These are phyloP conservation scores for Euphorbia tirucalli DNA, from an alignment of 345 rosid genomes.

Conservation along the genomic window DNA sequence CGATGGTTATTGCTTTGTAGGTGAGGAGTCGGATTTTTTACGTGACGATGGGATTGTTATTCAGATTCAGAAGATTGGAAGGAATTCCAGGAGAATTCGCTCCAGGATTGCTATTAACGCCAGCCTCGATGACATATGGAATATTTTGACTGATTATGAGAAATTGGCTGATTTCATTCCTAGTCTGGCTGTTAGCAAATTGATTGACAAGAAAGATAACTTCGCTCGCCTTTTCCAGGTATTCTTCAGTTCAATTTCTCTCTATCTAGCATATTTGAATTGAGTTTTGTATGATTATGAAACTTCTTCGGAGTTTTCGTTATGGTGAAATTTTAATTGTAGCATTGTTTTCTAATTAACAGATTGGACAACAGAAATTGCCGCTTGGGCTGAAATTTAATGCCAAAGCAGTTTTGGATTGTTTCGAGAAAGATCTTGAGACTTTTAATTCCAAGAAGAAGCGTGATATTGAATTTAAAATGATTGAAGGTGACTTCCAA, in stretches of 20 bases:
- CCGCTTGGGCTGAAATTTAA: constrained; percentile 74
- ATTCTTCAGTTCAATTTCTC: not conserved
- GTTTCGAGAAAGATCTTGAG: constrained; percentile 81
- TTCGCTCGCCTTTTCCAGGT: constrained; percentile 83
- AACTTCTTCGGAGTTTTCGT: not conserved
- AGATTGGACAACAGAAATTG: constrained; percentile 86
- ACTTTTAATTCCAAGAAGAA: constrained; percentile 44
- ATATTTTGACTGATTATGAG: constrained; percentile 75
- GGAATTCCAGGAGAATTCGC: constrained; percentile 63
- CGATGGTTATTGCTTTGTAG: constrained; percentile 21
- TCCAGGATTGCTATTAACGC: constrained; percentile 69
- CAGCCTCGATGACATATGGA: constrained; percentile 71
- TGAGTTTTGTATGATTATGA: not conserved
- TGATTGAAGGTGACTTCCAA: constrained; percentile 92
- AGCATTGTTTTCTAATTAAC: constrained; percentile 20
- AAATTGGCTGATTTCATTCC: constrained; percentile 74
- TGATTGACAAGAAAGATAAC: constrained; percentile 70
- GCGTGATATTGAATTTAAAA: constrained; percentile 85
- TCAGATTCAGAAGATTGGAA: constrained; percentile 57
- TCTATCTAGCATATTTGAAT: too few relatives aligned
- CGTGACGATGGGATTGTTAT: constrained; percentile 50
- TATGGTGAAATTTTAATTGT: not conserved
- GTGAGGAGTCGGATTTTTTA: constrained; percentile 34
- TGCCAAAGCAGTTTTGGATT: constrained; percentile 85
- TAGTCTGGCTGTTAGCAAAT: constrained; percentile 70